Evolutionary conservation across 148 eudicot genomes (phyloP), one percentile per base, ranked within the genome.

Genomic region (Vaccinium corymbosum): DNA sequence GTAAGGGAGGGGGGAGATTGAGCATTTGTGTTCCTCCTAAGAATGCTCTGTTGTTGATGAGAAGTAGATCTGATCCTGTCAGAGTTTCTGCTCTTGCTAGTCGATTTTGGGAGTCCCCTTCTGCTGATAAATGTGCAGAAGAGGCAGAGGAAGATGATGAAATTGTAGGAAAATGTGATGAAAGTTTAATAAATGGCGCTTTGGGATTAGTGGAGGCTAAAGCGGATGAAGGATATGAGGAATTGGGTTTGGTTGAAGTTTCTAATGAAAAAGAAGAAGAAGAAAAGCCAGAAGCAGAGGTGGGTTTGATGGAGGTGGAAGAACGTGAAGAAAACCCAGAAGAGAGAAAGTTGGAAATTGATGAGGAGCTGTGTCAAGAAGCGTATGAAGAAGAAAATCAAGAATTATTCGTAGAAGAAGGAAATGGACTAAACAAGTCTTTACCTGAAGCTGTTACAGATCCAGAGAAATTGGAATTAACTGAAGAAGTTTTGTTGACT

Each of bases 51-150:
- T 88, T 95, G 86, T 85, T 95, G 84, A 95, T 95, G 98, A 89
- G 98, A 80, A 94, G 97, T 82, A 92, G 97, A 91, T 94, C 98
- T 86, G 98, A 96, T 90, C 98, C 98, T 2, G 78, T 90, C 72
- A 92, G 91, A 78, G 91, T 94, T 90, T 91, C 93, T n/a, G 91
- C 95, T 59, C 91, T 95, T 83, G 91, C 95, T n/a, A 88, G 79
- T 25, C 88, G 91, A 38, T 81, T 91, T 27, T 88, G 88, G 90
- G 95, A 93, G n/a, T 80, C 90, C 2, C 52, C 86, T 81, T 73
- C 71, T 83, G 20, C 81, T 17, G 57, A n/a, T 62, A 62, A 29
- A 62, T 46, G 53, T 5, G 88, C 73, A 32, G 88, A 52, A 2
- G 87, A 80, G 1, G 85, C 32, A 0, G 91, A 87, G 56, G 90